These are phyloP conservation scores for Kitagawia praeruptora DNA, from an alignment of 129 eudicot species.

Conservation along the genomic window DNA sequence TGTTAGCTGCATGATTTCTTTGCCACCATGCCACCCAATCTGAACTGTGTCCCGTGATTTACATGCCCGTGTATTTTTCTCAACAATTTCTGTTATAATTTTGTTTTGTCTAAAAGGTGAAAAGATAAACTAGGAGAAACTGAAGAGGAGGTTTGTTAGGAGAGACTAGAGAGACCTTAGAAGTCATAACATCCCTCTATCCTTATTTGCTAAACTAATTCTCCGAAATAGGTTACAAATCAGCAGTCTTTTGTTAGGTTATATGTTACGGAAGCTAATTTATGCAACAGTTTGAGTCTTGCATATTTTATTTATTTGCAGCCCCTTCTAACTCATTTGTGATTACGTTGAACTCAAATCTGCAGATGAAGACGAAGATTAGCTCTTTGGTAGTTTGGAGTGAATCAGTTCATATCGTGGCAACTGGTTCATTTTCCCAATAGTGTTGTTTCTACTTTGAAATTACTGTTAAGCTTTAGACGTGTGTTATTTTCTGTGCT, in stretches of 20 bases:
- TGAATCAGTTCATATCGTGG: constrained; percentile 7
- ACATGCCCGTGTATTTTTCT: neutral
- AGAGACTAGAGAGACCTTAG: neutral
- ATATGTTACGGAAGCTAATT: neutral
- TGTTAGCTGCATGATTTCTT: neutral
- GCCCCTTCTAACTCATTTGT: neutral
- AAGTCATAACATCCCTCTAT: neutral
- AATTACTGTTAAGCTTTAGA: constrained; percentile 15
- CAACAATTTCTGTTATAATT: neutral
- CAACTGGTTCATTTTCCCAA: constrained; percentile 8
- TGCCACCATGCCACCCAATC: neutral
- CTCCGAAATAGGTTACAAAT: neutral
- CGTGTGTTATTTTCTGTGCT: constrained; percentile 7
- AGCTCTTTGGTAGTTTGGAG: constrained; percentile 15
- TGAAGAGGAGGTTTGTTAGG: neutral
- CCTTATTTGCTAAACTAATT: neutral
- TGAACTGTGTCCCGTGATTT: neutral
- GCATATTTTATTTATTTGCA: neutral
- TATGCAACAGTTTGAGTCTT: neutral
- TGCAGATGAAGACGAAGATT: constrained; percentile 76
- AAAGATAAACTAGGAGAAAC: neutral
- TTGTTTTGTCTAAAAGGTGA: neutral
- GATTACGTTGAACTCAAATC: neutral
- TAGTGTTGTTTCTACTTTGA: constrained; percentile 3
- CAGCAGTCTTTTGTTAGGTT: neutral